A percentile compares a stretch with the other conserved stretches of the same genome.
phyloP scores from a whole-genome alignment of 2,329 filamentous ascomycete genomes.

The Phialophora chinensis region DNA sequence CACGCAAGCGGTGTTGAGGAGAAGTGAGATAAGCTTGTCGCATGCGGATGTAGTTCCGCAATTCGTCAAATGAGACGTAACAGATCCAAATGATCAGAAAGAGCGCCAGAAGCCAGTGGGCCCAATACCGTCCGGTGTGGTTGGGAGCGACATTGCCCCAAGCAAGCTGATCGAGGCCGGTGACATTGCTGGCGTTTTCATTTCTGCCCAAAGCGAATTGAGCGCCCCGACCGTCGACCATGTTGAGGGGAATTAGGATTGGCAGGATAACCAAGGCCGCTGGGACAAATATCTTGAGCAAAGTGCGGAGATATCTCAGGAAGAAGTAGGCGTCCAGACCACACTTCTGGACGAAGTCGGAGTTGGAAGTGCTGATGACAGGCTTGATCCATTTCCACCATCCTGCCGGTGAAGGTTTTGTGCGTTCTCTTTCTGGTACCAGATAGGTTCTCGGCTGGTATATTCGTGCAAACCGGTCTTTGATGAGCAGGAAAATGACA shows the following conservation, averaged over 20 bases:
- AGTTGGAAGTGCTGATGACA: constrained; percentile 71
- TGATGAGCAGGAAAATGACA: constrained; percentile 74
- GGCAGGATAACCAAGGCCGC: constrained; percentile 79
- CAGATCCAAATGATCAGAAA: constrained; percentile 82
- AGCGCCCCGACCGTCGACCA: constrained; percentile 70
- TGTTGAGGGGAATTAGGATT: constrained; percentile 85
- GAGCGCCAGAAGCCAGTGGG: constrained; percentile 80
- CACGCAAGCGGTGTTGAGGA: constrained; percentile 88
- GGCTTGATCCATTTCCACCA: constrained; percentile 61
- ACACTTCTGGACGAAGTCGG: constrained; percentile 91
- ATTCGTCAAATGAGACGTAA: constrained; percentile 82
- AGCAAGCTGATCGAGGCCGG: constrained; percentile 79
- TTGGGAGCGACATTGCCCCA: constrained; percentile 81
- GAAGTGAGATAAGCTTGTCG: constrained; percentile 94
- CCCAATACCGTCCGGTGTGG: constrained; percentile 76
- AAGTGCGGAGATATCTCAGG: constrained; percentile 81
- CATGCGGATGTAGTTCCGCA: constrained; percentile 87
- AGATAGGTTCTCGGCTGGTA: constrained; percentile 87
- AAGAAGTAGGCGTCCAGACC: constrained; percentile 98
- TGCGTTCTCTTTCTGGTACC: constrained; percentile 82
- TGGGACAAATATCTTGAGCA: constrained; percentile 90
- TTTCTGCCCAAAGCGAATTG: constrained; percentile 51
- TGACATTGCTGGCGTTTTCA: constrained; percentile 55
- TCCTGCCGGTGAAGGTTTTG: constrained; percentile 70
- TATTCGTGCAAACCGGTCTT: constrained; percentile 79